Percentiles rank a stretch among this genome's conserved stretches.
Conservation (phyloP, 768 basidiomycete genomes). For the Lentinula aciculospora region DNA sequence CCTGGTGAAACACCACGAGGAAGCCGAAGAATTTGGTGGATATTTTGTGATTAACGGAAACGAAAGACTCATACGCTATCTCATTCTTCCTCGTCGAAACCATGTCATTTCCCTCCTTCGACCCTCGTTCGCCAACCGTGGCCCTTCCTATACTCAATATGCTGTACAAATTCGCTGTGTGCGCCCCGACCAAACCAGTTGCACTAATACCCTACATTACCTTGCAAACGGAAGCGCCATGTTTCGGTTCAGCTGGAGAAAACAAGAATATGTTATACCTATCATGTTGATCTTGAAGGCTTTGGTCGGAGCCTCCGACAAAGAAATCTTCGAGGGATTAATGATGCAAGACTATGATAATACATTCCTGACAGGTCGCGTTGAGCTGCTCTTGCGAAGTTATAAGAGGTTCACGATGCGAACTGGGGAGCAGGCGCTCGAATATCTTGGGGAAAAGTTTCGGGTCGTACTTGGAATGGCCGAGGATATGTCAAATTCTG, state of each 20-base stretch:
- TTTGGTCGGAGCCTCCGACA: slow-evolving; percentile 84
- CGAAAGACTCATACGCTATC: slow-evolving; percentile 96
- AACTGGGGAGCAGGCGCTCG: slow-evolving; percentile 87
- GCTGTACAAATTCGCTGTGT: slow-evolving; percentile 96
- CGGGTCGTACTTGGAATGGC: slow-evolving; percentile 85
- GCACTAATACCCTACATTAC: slow-evolving; percentile 97
- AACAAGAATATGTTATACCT: slow-evolving; percentile 97
- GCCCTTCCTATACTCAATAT: slow-evolving; percentile 90
- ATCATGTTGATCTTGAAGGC: slow-evolving; percentile 97
- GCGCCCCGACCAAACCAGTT: slow-evolving; percentile 86
- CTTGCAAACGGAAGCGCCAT: slow-evolving; percentile 96
- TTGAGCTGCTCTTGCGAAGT: slow-evolving; percentile 88
- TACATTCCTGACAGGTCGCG: slow-evolving; percentile 95
- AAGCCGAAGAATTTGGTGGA: slow-evolving; percentile 97
- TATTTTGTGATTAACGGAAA: slow-evolving; percentile 99
- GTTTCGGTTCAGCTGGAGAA: slow-evolving; percentile 93
- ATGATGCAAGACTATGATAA: slow-evolving; percentile 97
- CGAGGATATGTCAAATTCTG: slow-evolving; percentile 86
- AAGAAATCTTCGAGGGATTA: slow-evolving; percentile 93
- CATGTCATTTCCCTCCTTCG: slow-evolving; percentile 92
- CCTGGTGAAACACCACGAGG: slow-evolving; percentile 87
- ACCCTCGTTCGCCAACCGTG: slow-evolving; percentile 87
- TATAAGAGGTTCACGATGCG: slow-evolving; percentile 90
- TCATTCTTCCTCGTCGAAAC: slow-evolving; percentile 92
- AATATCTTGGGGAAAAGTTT: slow-evolving; percentile 96